These are phyloP conservation scores for Puccinia hordei DNA, from an alignment of 1,284 basidiomycete species.

Conservation along the genomic window DNA sequence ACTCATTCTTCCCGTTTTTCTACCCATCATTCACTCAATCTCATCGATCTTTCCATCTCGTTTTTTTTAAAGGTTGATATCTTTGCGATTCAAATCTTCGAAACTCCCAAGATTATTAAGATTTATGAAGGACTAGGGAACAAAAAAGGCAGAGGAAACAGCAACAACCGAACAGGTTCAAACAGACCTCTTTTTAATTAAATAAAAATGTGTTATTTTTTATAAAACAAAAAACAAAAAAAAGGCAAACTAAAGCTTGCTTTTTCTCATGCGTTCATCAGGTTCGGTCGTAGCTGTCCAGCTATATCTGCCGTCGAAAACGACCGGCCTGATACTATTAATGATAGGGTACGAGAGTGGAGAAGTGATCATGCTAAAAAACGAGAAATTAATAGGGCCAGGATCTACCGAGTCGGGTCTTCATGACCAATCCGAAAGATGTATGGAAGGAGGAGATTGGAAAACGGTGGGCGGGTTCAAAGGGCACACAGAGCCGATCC, in stretches of 20 bases:
- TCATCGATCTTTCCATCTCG: too few relatives aligned
- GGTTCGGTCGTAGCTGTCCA: slow-evolving; percentile 33
- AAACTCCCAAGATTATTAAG: slow-evolving; percentile 22
- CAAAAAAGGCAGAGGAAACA: background rate
- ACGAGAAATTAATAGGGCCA: background rate
- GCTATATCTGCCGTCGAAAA: slow-evolving; percentile 5
- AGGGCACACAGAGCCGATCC: slow-evolving; percentile 35
- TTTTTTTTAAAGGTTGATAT: slow-evolving; percentile 29
- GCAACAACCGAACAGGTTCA: slow-evolving; percentile 6
- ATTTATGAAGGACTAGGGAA: slow-evolving; percentile 31
- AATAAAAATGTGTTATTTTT: background rate
- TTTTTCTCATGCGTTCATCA: background rate
- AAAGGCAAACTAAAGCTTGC: slow-evolving; percentile 12
- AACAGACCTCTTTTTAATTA: background rate
- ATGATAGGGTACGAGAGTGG: slow-evolving; percentile 47
- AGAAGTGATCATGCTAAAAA: background rate
- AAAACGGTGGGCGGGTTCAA: slow-evolving; percentile 19
- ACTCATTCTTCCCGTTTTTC: background rate
- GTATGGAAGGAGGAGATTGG: background rate
- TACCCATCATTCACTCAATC: too few relatives aligned
- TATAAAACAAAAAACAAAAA: background rate
- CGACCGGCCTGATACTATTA: background rate
- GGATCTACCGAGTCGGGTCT: background rate
- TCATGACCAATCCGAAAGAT: background rate
- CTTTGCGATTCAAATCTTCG: slow-evolving; percentile 17